phyloP scores from a whole-genome alignment of 2,329 filamentous ascomycete species.

The Diplodia scrobiculata region DNA sequence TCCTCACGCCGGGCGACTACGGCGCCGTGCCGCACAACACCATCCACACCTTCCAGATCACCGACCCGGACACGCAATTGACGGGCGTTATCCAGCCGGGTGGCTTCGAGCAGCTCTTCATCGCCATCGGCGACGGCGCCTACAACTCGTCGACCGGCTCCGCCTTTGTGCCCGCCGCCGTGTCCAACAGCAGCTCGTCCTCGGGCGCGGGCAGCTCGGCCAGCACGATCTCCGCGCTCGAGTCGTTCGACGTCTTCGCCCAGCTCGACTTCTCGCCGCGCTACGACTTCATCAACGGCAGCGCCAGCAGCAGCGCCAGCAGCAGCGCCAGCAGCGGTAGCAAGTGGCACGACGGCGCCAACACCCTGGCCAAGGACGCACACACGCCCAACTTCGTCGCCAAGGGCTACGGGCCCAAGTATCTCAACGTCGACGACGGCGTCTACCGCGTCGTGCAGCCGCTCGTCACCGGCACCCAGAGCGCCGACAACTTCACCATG shows the following conservation, averaged over 20 bases:
- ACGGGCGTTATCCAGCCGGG: constrained; percentile 52
- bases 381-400: constrained; percentile 49
- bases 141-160: constrained; percentile 43
- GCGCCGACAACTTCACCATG: constrained; percentile 49
- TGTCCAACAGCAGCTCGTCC: constrained; percentile 36
- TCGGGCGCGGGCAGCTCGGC: constrained; percentile 36
- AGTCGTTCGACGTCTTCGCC: constrained; percentile 50
- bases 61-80: constrained; percentile 54
- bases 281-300: constrained; percentile 48
- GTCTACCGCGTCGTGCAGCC: constrained; percentile 51
- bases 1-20: constrained; percentile 52
- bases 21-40: constrained; percentile 52
- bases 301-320: constrained; percentile 45
- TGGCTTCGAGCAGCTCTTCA: constrained; percentile 55
- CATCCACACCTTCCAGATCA: constrained; percentile 53
- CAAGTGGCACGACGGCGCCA: constrained; percentile 47
- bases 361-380: constrained; percentile 39
- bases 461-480: constrained; percentile 48
- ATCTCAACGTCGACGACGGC: constrained; percentile 43
- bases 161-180: constrained; percentile 44
- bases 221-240: constrained; percentile 43
- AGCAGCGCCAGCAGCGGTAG: constrained; percentile 30
- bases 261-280: constrained; percentile 48
- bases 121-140: constrained; percentile 44
- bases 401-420: constrained; percentile 53